Base-by-base conservation (phyloP, 306 rosid genomes). In the Sechiopsis laciniata region DNA sequence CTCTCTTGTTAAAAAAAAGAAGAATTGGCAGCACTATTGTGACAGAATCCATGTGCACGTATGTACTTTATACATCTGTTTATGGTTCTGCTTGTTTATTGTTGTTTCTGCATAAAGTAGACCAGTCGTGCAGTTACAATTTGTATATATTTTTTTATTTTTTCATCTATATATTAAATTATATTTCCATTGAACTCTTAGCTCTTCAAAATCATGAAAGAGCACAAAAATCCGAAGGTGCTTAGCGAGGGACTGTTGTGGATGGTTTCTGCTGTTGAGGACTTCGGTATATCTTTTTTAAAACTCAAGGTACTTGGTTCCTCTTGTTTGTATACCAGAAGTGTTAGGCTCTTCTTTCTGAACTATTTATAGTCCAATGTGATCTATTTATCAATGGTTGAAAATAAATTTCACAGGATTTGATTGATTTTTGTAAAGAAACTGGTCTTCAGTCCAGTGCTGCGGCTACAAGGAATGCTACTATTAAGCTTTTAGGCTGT, bases 151-250 rank as follows among this genome's bases (percentile, higher is more conserved):
- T n/a, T n/a, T 3, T 70, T 70, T 15, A 16, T 14, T 70, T n/a
- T 69, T 69, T 29, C 48, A 50, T 68, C 21, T 12, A 8, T 21
- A 26, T 52, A 48, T 52, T 70, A 70, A 56, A 21, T 74, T 11
- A 0, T 50, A 5, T 40, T 46, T 73, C 54, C 40, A 14, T 74
- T 19, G 16, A 51, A 46, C 8, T 73, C 19, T 75, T 20, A 95
- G 99, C 86, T 88, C 42, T 95, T 87, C 84, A 95, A 91, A 87
- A 95, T 95, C 69, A 83, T 88, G 93, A 95, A 88, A 91, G 99
- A 95, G 85, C 99, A 95, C 75, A 95, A 95, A 89, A 95, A 95
- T 81, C 99, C 99, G 1, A 95, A 89, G 88, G 99, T 95, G 78
- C 95, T 95, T 13, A 95, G 99, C 26, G 99, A 95, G 84, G 99